Conservation (phyloP, 208 protist genomes). For the Trypanosoma grayi region DNA sequence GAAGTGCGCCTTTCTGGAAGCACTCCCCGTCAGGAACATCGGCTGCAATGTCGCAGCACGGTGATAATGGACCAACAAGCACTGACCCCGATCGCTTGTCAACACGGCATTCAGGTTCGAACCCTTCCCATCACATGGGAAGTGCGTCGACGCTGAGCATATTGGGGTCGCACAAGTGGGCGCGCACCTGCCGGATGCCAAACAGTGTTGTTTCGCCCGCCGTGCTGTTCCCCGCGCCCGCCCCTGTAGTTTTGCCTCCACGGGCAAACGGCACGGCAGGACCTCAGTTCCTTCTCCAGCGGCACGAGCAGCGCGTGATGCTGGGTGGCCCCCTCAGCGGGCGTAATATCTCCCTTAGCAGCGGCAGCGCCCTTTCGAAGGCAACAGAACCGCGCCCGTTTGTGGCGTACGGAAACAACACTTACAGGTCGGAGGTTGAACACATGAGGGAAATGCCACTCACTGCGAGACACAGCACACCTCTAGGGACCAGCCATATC, state of each 20-base stretch:
- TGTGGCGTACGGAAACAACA: no score
- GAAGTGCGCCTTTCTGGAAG: not conserved
- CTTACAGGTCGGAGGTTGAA: no score
- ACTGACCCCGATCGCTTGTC: not conserved
- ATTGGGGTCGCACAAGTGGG: not conserved
- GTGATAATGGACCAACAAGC: not conserved
- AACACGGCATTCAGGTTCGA: not conserved
- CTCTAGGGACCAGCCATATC: no score
- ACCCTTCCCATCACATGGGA: not conserved
- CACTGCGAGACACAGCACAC: no score
- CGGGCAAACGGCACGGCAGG: not conserved
- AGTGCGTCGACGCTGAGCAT: not conserved
- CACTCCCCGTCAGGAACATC: not conserved
- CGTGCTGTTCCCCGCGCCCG: not conserved
- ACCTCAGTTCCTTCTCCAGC: constrained; percentile 1
- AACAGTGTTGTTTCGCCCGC: not conserved
- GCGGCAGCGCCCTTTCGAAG: not conserved
- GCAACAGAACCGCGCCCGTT: constrained; percentile 1
- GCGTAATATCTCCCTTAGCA: not conserved
- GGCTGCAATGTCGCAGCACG: not conserved
- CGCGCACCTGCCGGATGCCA: not conserved
- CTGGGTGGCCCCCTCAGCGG: not conserved
- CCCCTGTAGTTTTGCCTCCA: not conserved
- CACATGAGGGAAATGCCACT: no score
- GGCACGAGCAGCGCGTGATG: not conserved